These are phyloP conservation scores for Stylosanthes scabra DNA, from an alignment of 331 rosid genomes.

Conservation along the genomic window DNA sequence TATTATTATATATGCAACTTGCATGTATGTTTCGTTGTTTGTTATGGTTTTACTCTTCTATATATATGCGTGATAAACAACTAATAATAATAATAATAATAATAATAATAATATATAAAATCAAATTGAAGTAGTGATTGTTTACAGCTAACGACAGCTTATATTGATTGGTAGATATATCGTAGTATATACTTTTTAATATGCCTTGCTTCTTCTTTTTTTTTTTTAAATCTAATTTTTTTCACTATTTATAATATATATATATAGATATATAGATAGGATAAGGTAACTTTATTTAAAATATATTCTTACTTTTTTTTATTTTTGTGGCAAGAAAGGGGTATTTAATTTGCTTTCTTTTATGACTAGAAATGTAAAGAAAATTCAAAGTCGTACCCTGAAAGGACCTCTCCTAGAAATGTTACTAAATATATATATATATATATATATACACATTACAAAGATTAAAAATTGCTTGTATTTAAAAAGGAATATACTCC, in stretches of 20 bases:
- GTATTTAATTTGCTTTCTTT: neutral
- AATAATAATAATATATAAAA: neutral
- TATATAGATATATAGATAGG: neutral
- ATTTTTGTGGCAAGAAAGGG: neutral
- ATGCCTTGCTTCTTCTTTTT: constrained; percentile 15
- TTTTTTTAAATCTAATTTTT: neutral
- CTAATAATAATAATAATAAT: neutral
- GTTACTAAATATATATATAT: neutral
- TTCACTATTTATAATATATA: neutral
- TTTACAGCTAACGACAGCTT: constrained; percentile 18
- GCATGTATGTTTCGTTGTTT: constrained; percentile 25
- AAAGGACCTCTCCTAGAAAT: neutral
- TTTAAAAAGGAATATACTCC: neutral
- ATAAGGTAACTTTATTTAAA: neutral
- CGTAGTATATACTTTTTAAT: constrained; percentile 30
- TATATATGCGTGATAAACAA: no score
- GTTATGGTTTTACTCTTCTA: neutral
- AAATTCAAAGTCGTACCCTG: neutral
- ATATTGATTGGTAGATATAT: neutral
- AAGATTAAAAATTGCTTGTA: neutral
- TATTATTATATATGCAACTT: constrained; percentile 44
- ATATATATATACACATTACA: neutral
- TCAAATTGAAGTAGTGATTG: neutral
- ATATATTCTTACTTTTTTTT: neutral
- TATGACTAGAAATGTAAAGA: neutral